Evolutionary conservation across 495 filamentous ascomycete genomes (phyloP).

Genomic region (Friedmanniomyces endolithicus): DNA sequence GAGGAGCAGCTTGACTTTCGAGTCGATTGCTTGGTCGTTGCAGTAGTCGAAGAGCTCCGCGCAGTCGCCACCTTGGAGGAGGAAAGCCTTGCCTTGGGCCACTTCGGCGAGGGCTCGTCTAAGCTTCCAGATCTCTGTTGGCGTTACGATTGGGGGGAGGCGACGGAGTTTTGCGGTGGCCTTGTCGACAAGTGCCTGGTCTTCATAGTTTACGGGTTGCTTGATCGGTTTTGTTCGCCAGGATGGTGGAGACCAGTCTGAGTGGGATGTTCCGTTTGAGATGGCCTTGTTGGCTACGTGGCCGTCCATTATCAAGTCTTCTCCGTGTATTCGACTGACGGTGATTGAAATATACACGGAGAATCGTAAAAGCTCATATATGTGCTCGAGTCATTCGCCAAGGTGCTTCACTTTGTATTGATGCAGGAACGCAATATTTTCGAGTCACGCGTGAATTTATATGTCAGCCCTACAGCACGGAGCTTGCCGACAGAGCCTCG

Average conservation of each 20-base stretch:
- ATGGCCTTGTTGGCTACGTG: not conserved
- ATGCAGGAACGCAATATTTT: too few species aligned
- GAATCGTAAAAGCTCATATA: too few species aligned
- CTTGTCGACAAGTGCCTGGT: constrained; percentile 48
- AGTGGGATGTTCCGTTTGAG: not conserved
- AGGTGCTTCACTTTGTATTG: too few species aligned
- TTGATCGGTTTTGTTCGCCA: constrained; percentile 89
- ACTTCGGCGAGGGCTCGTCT: constrained; percentile 69
- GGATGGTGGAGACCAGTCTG: constrained; percentile 36
- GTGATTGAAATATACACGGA: too few species aligned
- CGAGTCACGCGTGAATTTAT: too few species aligned
- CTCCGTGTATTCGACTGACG: too few species aligned
- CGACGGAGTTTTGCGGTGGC: constrained; percentile 58
- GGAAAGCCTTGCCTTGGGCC: constrained; percentile 81
- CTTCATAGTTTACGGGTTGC: constrained; percentile 72
- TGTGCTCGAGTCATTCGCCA: too few species aligned
- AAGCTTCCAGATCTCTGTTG: constrained; percentile 67
- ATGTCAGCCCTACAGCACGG: too few species aligned
- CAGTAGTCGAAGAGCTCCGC: constrained; percentile 98
- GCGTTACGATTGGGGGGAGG: constrained; percentile 82
- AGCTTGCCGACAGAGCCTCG: too few species aligned
- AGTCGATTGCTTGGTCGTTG: constrained; percentile 69
- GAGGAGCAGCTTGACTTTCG: constrained; percentile 88
- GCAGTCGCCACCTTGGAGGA: constrained; percentile 93
- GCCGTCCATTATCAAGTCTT: constrained; percentile 1